These are phyloP conservation scores for Bryoglossum gracile DNA, from an alignment of 495 filamentous ascomycete species.

Conservation along the genomic window DNA sequence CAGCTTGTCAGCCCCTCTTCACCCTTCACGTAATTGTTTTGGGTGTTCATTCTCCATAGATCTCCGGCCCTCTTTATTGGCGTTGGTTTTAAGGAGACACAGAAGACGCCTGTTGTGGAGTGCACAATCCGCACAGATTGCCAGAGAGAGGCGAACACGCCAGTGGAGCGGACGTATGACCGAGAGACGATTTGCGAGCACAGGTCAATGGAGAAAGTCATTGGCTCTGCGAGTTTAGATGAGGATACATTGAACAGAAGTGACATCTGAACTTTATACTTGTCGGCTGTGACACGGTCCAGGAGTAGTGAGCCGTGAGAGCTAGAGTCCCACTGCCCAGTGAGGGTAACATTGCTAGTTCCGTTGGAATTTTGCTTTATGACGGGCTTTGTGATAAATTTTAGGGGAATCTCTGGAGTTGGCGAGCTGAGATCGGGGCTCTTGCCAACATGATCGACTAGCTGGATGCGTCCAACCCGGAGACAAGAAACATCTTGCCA, in stretches of 20 bases:
- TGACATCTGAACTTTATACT: slow-evolving; percentile 83
- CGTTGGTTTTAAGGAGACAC: slow-evolving; percentile 73
- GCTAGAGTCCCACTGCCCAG: slow-evolving; percentile 94
- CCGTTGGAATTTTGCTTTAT: slow-evolving; percentile 82
- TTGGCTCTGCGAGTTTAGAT: slow-evolving; percentile 68
- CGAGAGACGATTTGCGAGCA: slow-evolving; percentile 78
- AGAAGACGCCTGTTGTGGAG: slow-evolving; percentile 78
- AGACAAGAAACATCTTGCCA: slow-evolving; percentile 76
- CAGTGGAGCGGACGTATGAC: slow-evolving; percentile 73
- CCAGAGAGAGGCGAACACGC: slow-evolving; percentile 82
- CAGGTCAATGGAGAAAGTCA: slow-evolving; percentile 74
- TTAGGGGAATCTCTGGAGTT: slow-evolving; percentile 66
- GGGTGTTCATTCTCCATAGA: slow-evolving; percentile 94
- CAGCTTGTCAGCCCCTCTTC: slow-evolving; percentile 79
- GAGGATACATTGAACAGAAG: slow-evolving; percentile 77
- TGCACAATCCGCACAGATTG: slow-evolving; percentile 79
- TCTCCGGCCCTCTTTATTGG: slow-evolving; percentile 88
- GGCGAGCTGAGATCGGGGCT: slow-evolving; percentile 68
- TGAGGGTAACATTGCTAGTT: slow-evolving; percentile 76
- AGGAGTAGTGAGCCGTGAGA: slow-evolving; percentile 83
- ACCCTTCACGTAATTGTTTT: slow-evolving; percentile 88
- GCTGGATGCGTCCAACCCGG: slow-evolving; percentile 69
- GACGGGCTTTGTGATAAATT: slow-evolving; percentile 64
- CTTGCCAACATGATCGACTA: slow-evolving; percentile 79
- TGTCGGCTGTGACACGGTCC: slow-evolving; percentile 82